Conservation (phyloP, 2,329 filamentous ascomycete genomes). For the Claviceps arundinis region DNA sequence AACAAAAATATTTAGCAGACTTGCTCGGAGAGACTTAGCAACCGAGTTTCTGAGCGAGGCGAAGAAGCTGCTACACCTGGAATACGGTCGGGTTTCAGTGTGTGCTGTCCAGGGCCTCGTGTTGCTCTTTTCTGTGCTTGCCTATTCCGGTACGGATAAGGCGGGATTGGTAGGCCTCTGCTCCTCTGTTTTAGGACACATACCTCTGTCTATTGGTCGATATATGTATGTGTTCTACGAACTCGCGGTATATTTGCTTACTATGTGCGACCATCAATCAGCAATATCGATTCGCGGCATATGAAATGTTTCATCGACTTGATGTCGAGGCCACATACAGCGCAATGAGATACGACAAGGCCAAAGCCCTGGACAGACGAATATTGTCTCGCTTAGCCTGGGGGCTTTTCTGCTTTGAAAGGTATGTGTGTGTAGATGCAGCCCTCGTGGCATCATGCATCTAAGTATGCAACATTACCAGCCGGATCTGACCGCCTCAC, state of each 20-base stretch:
- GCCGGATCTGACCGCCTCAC: not conserved
- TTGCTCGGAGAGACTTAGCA: conserved; percentile 8
- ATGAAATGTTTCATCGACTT: conserved; percentile 10
- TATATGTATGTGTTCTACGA: not conserved
- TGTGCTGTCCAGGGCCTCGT: conserved; percentile 11
- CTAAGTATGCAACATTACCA: not conserved
- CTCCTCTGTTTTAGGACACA: not conserved
- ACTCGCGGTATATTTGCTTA: not conserved
- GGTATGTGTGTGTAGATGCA: conserved; percentile 6
- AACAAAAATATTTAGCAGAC: conserved; percentile 8
- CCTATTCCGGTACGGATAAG: conserved; percentile 6
- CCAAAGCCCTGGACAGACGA: not conserved
- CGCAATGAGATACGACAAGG: conserved; percentile 2
- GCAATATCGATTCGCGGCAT: conserved; percentile 12
- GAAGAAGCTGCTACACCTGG: conserved; percentile 12
- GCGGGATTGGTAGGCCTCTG: conserved; percentile 7
- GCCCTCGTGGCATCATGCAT: not conserved
- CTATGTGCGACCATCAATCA: not conserved
- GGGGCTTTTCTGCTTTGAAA: conserved; percentile 11
- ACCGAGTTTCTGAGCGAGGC: conserved; percentile 12
- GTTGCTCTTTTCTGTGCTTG: conserved; percentile 9
- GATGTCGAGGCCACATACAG: conserved; percentile 5
- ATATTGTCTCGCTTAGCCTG: conserved; percentile 8
- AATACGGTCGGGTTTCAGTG: conserved; percentile 10
- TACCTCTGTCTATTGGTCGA: too few relatives aligned